Evolutionary conservation across 352 stramenopile species (phyloP).

Genomic region (Phytopythium helicoides): DNA sequence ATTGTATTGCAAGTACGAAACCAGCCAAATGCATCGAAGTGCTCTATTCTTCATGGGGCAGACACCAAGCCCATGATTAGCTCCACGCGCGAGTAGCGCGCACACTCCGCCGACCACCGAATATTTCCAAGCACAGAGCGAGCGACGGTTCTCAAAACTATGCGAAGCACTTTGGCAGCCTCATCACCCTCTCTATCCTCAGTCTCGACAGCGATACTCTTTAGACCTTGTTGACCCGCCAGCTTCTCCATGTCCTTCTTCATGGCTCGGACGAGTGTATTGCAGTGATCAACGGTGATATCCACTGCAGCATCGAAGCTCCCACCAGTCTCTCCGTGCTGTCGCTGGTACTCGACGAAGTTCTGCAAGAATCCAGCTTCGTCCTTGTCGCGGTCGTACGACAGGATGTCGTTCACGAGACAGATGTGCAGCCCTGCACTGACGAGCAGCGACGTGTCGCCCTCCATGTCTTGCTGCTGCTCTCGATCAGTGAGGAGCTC

Average conservation of each 20-base stretch:
- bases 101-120: slow-evolving; percentile 5
- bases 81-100: slow-evolving; percentile 5
- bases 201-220: not conserved
- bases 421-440: slow-evolving; percentile 7
- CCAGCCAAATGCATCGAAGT: not conserved
- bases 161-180: not conserved
- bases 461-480: not conserved
- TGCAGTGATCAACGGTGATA: slow-evolving; percentile 3
- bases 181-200: not conserved
- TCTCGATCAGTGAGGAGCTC: not conserved
- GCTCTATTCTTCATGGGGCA: not conserved
- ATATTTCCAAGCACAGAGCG: slow-evolving; percentile 5
- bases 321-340: not conserved
- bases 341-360: slow-evolving; percentile 7
- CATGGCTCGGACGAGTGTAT: not conserved
- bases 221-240: not conserved
- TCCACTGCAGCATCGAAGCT: not conserved
- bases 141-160: not conserved
- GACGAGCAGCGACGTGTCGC: slow-evolving; percentile 2
- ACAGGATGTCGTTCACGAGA: slow-evolving; percentile 8
- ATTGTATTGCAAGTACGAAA: too few relatives aligned
- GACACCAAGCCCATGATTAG: not conserved
- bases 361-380: slow-evolving; percentile 7
- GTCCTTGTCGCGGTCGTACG: slow-evolving; percentile 7
- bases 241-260: not conserved